Evolutionary conservation across 495 filamentous ascomycete genomes (phyloP), one percentile per base, ranked within the genome.

Genomic region (Penicillium egyptiacum): DNA sequence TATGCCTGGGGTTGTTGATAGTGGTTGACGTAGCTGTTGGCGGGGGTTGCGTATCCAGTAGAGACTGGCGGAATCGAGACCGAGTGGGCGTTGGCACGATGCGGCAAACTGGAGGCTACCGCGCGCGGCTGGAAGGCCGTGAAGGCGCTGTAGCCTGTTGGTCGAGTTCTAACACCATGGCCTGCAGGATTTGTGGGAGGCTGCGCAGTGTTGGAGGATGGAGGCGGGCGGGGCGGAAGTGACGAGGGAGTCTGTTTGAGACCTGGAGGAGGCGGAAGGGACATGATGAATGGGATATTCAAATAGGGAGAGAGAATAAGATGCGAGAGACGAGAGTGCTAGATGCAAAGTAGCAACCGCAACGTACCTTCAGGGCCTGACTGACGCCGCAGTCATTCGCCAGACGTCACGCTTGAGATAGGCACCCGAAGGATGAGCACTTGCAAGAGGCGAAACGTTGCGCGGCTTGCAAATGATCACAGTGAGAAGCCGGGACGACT

Each of bases 191-290:
- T 48, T n/a, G 81, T 73, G n/a, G 77, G 70, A 25, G 75, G 69
- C 35, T 83, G 72, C 35, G 79, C 72, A 25, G 64, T 55, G 58
- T 64, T 74, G 56, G 85, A 78, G 33, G 87, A 75, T 28, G 86
- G 84, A 17, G 92, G 91, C 28, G 92, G 92, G 26, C 91, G 88
- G 47, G 92, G 85, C 47, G 92, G 92, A 35, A 97, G 87, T 50
- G 87, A 88, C 23, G 89, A 83, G 51, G 77, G 86, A 50, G 75
- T 80, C 75, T 81, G 82, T 63, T 81, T 83, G 66, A 88, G 82
- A 87, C 91, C 90, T 88, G 91, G 89, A 86, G 90, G 90, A 65
- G 89, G 89, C 67, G 90, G 88, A 81, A 91, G 92, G 74, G 91
- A 87, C 92, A 96, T 95, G 87, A 88, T 92, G 88, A 92, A 92